phyloP scores from a whole-genome alignment of 148 eudicot species.

The Nepenthes mirabilis region DNA sequence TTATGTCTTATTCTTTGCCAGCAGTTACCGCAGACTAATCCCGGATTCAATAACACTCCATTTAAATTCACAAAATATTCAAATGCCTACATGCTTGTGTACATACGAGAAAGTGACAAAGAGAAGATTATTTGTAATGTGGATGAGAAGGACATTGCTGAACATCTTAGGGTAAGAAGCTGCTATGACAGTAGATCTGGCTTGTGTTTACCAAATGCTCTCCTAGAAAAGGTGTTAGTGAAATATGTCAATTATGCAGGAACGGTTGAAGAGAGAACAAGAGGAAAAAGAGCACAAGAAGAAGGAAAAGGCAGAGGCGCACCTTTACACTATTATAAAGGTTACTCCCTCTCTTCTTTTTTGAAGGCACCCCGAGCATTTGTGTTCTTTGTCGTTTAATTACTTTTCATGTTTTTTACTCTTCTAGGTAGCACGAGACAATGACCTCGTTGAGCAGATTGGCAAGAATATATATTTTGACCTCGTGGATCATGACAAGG shows the following conservation, averaged over 20 bases:
- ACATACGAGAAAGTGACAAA: constrained; percentile 92
- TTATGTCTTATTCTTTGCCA: constrained; percentile 5
- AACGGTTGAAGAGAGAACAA: constrained; percentile 78
- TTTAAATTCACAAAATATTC: constrained; percentile 93
- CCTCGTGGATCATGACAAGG: constrained; percentile 96
- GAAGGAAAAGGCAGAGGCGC: constrained; percentile 89
- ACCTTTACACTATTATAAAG: constrained; percentile 95
- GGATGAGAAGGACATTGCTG: constrained; percentile 92
- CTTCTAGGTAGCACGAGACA: constrained; percentile 84
- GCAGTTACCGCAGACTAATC: constrained; percentile 84
- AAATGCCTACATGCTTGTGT: constrained; percentile 98
- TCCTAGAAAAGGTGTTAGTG: neutral
- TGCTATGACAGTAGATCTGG: constrained; percentile 5
- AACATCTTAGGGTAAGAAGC: constrained; percentile 72
- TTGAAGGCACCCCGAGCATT: neutral
- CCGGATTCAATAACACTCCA: constrained; percentile 75
- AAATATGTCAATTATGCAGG: constrained; percentile 19
- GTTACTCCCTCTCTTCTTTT: constrained; percentile 17
- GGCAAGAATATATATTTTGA: constrained; percentile 86
- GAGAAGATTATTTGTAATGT: constrained; percentile 88
- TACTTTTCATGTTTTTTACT: neutral
- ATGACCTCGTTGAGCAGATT: constrained; percentile 70
- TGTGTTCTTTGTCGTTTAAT: neutral
- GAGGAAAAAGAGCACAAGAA: constrained; percentile 87
- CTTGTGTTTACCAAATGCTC: neutral